Base-by-base conservation (phyloP, 108 stramenopile genomes). In the Nannochloropsis salina region DNA sequence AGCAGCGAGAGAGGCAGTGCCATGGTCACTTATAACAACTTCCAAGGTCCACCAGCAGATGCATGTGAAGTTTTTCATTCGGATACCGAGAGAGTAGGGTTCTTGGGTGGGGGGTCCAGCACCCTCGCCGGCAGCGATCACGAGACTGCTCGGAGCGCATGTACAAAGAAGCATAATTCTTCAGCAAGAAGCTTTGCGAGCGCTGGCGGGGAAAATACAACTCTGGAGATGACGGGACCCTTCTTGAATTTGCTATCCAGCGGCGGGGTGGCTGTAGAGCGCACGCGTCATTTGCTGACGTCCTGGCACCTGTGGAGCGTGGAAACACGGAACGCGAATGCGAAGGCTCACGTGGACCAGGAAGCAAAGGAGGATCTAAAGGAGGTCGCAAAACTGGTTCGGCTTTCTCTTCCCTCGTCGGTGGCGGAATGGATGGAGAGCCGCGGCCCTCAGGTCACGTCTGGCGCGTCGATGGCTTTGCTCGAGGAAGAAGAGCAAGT, bases 231-330 rank as follows among this genome's bases (percentile, higher is more conserved):
- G 3, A 74, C 4, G 61, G 61, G 61, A 4, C 6, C 15, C 3
- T 74, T 74, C 20, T 12, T 51, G 10, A 51, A 15, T 15, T 12
- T 51, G 15, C 47, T 51, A 12, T 51, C 47, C 12, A n/a, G 61
- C 20, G 61, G 61, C 20, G 61, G 3, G 20, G 61, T 74, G 20
- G 61, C 61, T n/a, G 61, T 74, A n/a, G 61, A 74, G 61, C 61
- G 61, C 20, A 74, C 61, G 61, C 61, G 61, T 15, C 61, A 74
- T n/a, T 8, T 74, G 61, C 61, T 74, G 20, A 74, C 61, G 20
- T 74, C 61, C 3, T 74, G 61, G 61, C 61, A 74, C n/a, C n/a
- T 74, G 61, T 74, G 61, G 61, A 74, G 61, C n/a, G 15, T 74
- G 61, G 61, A 74, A 74, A 74, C 61, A n/a, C 4, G 61, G 3